Conservation (phyloP, 768 basidiomycete genomes). For the Russula vinacea region DNA sequence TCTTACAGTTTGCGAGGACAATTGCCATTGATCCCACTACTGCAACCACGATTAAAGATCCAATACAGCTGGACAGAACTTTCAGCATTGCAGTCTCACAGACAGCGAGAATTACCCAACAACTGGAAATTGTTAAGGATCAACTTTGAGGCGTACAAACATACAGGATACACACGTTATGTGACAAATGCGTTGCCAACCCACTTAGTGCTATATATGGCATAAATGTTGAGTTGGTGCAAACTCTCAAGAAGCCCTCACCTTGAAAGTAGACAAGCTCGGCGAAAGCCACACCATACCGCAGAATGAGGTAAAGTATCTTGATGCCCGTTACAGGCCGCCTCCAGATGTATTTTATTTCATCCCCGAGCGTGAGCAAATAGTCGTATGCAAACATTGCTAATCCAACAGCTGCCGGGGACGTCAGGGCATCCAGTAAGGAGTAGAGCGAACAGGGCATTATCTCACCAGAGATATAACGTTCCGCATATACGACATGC, state of each 20-base stretch:
- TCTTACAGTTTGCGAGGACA: constrained; percentile 33
- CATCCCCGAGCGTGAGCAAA: constrained; percentile 42
- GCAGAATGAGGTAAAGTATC: constrained; percentile 41
- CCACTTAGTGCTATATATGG: constrained; percentile 13
- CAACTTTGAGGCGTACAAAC: background rate
- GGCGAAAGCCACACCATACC: constrained; percentile 39
- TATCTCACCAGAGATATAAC: constrained; percentile 20
- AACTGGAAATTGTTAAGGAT: background rate
- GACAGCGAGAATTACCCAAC: background rate
- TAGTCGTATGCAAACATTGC: constrained; percentile 44
- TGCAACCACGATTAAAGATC: constrained; percentile 15
- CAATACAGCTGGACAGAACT: constrained; percentile 9
- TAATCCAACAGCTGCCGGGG: constrained; percentile 36
- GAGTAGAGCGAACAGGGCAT: background rate
- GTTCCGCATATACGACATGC: constrained; percentile 6
- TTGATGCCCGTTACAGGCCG: constrained; percentile 40
- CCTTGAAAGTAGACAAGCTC: constrained; percentile 35
- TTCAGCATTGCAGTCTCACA: background rate
- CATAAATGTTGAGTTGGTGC: background rate
- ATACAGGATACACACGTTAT: constrained; percentile 3
- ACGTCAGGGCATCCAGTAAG: background rate
- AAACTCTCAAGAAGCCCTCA: constrained; percentile 21
- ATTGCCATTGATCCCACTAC: constrained; percentile 36
- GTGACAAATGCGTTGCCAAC: constrained; percentile 6
- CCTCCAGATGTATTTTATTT: constrained; percentile 44